Percentiles rank a stretch among this genome's conserved stretches.
These are phyloP conservation scores for Huntiella bhutanensis DNA, from an alignment of 2,329 filamentous ascomycete genomes.

Conservation along the genomic window DNA sequence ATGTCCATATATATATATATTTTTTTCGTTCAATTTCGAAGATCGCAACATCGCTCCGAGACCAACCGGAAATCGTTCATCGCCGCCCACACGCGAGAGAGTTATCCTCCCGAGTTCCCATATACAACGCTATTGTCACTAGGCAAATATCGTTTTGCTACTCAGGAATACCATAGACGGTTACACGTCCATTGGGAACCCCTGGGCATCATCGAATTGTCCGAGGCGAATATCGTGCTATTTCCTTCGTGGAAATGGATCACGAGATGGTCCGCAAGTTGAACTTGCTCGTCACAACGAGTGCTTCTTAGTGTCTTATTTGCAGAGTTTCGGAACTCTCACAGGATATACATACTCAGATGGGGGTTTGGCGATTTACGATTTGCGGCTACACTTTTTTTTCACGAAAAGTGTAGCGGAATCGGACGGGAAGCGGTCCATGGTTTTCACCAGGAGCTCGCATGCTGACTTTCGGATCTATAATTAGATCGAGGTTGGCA, in stretches of 20 bases:
- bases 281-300: no score
- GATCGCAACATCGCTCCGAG: conserved; percentile 10
- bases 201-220: no score
- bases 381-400: conserved; percentile 14
- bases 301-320: not conserved
- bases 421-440: conserved; percentile 63
- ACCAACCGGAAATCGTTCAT: conserved; percentile 11
- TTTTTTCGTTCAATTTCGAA: not conserved
- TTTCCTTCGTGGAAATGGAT: no score
- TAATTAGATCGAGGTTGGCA: conserved; percentile 94
- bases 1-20: not conserved
- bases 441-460: conserved; percentile 53
- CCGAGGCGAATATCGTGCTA: no score
- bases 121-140: not conserved
- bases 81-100: conserved; percentile 9
- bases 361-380: conserved; percentile 12
- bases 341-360: conserved; percentile 10
- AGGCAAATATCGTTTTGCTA: not conserved
- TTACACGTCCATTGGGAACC: not conserved
- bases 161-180: conserved; percentile 3
- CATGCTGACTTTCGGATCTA: conserved; percentile 52
- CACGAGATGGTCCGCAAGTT: no score
- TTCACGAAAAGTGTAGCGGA: conserved; percentile 23
- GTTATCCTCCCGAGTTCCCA: conserved; percentile 4
- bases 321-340: conserved; percentile 2